Evolutionary conservation across 805 yeast species (phyloP), one percentile per base, ranked within the genome.

Genomic region (Brettanomyces bruxellensis): DNA sequence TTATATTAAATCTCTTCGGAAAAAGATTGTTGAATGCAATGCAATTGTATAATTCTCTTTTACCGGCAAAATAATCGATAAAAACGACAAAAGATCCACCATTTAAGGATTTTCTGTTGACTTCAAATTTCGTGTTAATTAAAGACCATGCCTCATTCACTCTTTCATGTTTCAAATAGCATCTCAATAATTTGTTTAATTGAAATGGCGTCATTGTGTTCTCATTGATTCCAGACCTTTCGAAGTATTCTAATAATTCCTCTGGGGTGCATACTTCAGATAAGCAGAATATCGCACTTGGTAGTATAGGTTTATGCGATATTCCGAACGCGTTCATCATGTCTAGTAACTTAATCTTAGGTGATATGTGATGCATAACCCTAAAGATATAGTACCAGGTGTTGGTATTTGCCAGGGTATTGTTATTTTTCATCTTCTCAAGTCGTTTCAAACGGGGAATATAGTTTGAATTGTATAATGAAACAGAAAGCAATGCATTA

Each of bases 361-460:
- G 45, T 22, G 49, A 50, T 3, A 49, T 46, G 2, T 47, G 45
- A 25, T 48, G 46, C 14, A 62, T 49, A 25, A 54, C 43, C 8
- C 55, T 47, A 39, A 54, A 60, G 2, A 58, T 28, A 25, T 51
- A 53, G 42, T 62, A 62, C 64, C 64, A 62, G 3, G 65, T 61
- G 28, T 59, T 58, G 7, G 47, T 38, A 42, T 61, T 61, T 3
- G 62, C 54, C 1, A 25, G 18, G 7, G 44, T 38, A 6, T 53
- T 49, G 7, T 46, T 45, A 2, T 45, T 44, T 30, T 47, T 40
- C 30, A 58, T 37, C 7, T 34, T 41, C 39, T 57, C 56, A 11
- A 61, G 41, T 24, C 58, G 34, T 30, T 50, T 55, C 9, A 59
- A 46, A 1, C 57, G 46, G 5, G 45, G 42, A 22, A 39, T 44